phyloP scores from a whole-genome alignment of 2,329 filamentous ascomycete genomes.

The Nothophaeocryptopus gaeumannii region DNA sequence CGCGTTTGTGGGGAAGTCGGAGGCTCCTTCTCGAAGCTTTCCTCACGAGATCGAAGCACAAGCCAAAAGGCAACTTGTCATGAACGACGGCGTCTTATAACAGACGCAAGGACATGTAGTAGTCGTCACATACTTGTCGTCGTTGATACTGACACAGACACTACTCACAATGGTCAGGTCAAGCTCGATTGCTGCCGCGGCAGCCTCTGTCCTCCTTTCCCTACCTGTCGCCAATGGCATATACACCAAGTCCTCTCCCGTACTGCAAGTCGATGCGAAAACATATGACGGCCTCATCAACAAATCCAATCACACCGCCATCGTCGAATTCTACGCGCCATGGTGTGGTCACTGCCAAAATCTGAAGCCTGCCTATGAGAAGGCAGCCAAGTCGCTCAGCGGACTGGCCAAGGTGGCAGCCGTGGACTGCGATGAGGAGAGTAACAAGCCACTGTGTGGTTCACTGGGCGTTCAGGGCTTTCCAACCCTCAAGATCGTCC shows the following conservation, averaged over 20 bases:
- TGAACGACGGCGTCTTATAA: too few relatives aligned
- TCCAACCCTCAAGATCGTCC: slow-evolving; percentile 91
- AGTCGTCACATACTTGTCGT: too few relatives aligned
- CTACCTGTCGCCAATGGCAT: slow-evolving; percentile 67
- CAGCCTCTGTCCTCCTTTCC: slow-evolving; percentile 64
- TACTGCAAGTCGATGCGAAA: slow-evolving; percentile 75
- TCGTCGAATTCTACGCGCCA: slow-evolving; percentile 76
- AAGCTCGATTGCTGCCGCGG: slow-evolving; percentile 50
- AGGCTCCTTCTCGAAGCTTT: too few relatives aligned
- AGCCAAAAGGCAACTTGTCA: too few relatives aligned
- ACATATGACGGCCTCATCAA: slow-evolving; percentile 80
- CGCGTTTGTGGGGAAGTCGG: too few relatives aligned
- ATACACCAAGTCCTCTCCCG: slow-evolving; percentile 82
- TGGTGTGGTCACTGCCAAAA: slow-evolving; percentile 98
- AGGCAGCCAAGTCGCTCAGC: slow-evolving; percentile 82
- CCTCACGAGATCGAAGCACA: too few relatives aligned
- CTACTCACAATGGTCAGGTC: slow-evolving; percentile 22
- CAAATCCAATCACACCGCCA: slow-evolving; percentile 76
- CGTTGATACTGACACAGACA: not conserved
- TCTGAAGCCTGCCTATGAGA: slow-evolving; percentile 93
- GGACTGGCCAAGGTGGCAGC: slow-evolving; percentile 93
- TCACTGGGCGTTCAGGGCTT: slow-evolving; percentile 88
- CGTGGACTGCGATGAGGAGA: slow-evolving; percentile 89
- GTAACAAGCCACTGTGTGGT: slow-evolving; percentile 84
- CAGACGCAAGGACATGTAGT: too few relatives aligned